Conservation (phyloP, 768 basidiomycete genomes). For the Austroboletus festivus region DNA sequence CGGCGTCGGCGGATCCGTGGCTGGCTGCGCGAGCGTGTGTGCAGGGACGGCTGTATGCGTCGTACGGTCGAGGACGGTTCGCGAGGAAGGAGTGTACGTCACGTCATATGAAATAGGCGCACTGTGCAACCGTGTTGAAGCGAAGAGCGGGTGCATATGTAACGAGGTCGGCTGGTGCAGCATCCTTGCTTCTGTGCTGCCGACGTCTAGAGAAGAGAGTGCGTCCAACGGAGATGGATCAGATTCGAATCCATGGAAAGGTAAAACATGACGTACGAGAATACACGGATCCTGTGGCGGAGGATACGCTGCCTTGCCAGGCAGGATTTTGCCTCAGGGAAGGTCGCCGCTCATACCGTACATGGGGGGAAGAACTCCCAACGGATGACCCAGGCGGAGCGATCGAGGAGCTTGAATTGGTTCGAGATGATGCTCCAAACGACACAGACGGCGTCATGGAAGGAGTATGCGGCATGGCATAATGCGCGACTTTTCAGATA, state of each 20-base stretch:
- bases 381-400: slow-evolving; percentile 36
- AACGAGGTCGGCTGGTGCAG: slow-evolving; percentile 33
- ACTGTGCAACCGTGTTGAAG: slow-evolving; percentile 50
- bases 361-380: slow-evolving; percentile 40
- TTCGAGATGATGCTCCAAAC: slow-evolving; percentile 44
- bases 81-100: slow-evolving; percentile 52
- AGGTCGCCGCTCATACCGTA: slow-evolving; percentile 42
- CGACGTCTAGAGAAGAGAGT: slow-evolving; percentile 14
- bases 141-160: slow-evolving; percentile 64
- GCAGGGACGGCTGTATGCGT: slow-evolving; percentile 53
- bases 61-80: slow-evolving; percentile 53
- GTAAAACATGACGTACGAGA: slow-evolving; percentile 37
- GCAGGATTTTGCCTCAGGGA: slow-evolving; percentile 45
- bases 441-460: slow-evolving; percentile 31
- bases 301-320: slow-evolving; percentile 43
- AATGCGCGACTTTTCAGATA: slow-evolving; percentile 33
- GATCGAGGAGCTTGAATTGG: slow-evolving; percentile 51
- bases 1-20: slow-evolving; percentile 57
- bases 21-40: slow-evolving; percentile 57
- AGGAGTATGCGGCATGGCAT: slow-evolving; percentile 30
- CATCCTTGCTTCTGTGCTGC: slow-evolving; percentile 23
- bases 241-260: slow-evolving; percentile 1
- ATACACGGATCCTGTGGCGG: slow-evolving; percentile 35
- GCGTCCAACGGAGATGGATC: slow-evolving; percentile 4
- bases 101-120: slow-evolving; percentile 65